A percentile compares a stretch with the other conserved stretches of the same genome.
Evolutionary conservation across 306 rosid genomes (phyloP).

Genomic region (Cyclanthera cordifolia): DNA sequence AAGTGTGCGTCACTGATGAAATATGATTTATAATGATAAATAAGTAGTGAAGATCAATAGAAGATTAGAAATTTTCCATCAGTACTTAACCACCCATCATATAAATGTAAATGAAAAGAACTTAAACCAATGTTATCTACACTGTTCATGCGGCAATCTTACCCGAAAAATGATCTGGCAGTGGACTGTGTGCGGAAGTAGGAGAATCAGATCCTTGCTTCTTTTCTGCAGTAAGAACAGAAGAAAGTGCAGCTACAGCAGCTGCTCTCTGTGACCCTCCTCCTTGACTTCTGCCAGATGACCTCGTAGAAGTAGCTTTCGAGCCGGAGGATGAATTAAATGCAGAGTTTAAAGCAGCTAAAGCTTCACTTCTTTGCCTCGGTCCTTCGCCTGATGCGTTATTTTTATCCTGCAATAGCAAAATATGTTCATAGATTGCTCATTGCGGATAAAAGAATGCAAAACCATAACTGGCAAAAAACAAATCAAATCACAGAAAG

Average conservation of each 20-base stretch:
- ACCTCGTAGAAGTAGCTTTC: constrained; percentile 35
- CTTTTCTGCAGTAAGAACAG: constrained; percentile 88
- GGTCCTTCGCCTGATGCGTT: constrained; percentile 56
- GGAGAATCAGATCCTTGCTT: constrained; percentile 48
- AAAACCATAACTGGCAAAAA: not conserved
- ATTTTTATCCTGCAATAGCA: constrained; percentile 49
- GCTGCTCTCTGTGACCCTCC: constrained; percentile 77
- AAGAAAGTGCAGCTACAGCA: constrained; percentile 96
- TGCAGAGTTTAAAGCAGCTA: constrained; percentile 84
- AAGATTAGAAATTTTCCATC: not conserved
- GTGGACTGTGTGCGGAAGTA: constrained; percentile 48
- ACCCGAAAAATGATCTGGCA: constrained; percentile 31
- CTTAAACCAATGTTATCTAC: not conserved
- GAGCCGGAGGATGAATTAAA: constrained; percentile 55
- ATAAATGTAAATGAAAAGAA: not conserved
- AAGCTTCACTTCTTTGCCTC: constrained; percentile 96
- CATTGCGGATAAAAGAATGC: not conserved
- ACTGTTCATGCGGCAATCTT: constrained; percentile 22
- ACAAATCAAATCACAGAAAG: not conserved
- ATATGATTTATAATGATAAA: not conserved
- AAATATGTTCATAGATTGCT: not conserved
- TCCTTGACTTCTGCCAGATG: constrained; percentile 50
- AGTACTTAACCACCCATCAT: not conserved
- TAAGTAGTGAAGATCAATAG: not conserved
- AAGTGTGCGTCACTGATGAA: not conserved